Evolutionary conservation across 371 early-diverging fungal genomes (phyloP), one percentile per base, ranked within the genome.

Genomic region (Fennellomyces sp.): DNA sequence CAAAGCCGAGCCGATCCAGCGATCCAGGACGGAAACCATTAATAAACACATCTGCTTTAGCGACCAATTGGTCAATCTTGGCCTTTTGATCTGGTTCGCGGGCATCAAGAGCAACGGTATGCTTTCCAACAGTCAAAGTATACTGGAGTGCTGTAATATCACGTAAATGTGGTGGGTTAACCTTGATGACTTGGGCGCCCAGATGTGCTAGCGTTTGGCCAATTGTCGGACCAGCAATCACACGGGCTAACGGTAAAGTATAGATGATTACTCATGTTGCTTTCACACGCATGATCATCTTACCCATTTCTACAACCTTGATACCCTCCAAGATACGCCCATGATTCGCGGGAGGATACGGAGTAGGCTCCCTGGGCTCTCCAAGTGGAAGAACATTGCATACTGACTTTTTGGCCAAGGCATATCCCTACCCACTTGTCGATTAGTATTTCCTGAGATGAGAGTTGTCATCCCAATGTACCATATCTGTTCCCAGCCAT

Each of bases 31-130:
- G 36, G 39, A 35, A 65, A 1, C 65, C 65, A 21, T 60, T 41
- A 29, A 65, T 60, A 25, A 65, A 65, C 0, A 65, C 65, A 51
- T 65, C 65, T 2, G 65, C 65, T 51, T 60, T 47, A 17, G 56
- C 61, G 6, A 65, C 17, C 17, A 65, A 25, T 6, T 26, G 27
- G 30, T 60, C 52, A 0, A 65, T 33, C 25, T 65, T 26, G 2
- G 38, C 42, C 10, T 56, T 48, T 45, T 60, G 45, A 0, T 65
- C 49, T 2, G 58, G 58, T 2, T 65, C 29, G 2, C 52, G 58
- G 8, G 59, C 52, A 17, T 65, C 65, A 29, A 65, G 29, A 3
- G 36, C 25, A 17, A 57, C 41, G 8, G 65, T 65, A 7, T 56
- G 59, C 27, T 39, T 58, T 12, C 56, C 60, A 5, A 31, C 27